Evolutionary conservation across 257 asterid species (phyloP).

Genomic region (Anisodus acutangulus): DNA sequence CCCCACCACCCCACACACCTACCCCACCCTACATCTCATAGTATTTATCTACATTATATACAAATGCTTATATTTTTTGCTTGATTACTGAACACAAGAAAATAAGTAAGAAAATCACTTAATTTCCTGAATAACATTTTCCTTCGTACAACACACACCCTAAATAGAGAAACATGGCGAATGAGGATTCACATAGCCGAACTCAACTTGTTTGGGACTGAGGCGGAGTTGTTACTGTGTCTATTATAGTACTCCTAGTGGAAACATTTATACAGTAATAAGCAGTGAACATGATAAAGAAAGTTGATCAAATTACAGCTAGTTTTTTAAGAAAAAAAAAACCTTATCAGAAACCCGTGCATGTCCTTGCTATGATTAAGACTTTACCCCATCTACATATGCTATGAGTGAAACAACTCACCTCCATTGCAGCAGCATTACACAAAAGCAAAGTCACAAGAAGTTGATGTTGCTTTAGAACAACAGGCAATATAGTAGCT

Average conservation of each 20-base stretch:
- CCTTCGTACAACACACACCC: too few relatives aligned
- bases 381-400: background rate
- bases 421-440: constrained; percentile 99
- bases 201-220: background rate
- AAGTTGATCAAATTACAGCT: background rate
- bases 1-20: too few relatives aligned
- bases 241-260: background rate
- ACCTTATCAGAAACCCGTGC: background rate
- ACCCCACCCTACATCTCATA: too few relatives aligned
- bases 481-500: constrained; percentile 91
- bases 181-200: background rate
- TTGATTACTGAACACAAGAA: too few relatives aligned
- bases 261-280: background rate
- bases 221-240: background rate
- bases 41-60: too few relatives aligned
- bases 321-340: background rate
- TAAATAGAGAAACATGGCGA: background rate
- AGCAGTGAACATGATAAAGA: background rate
- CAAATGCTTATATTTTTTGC: too few relatives aligned
- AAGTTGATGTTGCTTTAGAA: constrained; percentile 96
- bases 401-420: constrained; percentile 30
- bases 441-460: constrained; percentile 92
- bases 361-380: constrained; percentile 18
- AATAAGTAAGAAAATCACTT: too few relatives aligned
- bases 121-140: too few relatives aligned